A percentile compares a stretch with the other conserved stretches of the same genome.
Evolutionary conservation across 2,329 filamentous ascomycete species (phyloP).

Genomic region (Sporothrix pallida): DNA sequence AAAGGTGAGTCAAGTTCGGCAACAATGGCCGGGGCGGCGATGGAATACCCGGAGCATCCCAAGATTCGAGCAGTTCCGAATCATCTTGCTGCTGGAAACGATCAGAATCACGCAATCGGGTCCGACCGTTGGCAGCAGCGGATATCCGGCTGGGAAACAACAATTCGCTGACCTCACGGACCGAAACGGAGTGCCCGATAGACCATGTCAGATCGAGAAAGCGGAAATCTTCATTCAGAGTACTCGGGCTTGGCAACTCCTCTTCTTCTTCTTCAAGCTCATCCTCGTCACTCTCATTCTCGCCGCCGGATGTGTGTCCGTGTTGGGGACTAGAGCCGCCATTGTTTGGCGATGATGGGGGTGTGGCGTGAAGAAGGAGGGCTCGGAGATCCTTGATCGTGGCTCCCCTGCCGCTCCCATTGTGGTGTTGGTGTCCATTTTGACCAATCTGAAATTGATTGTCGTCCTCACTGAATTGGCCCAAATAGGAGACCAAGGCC

Average conservation of each 20-base stretch:
- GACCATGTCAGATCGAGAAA: slow-evolving; percentile 62
- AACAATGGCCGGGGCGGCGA: slow-evolving; percentile 51
- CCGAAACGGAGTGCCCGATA: slow-evolving; percentile 55
- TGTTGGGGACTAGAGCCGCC: background rate
- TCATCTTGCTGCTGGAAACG: slow-evolving; percentile 35
- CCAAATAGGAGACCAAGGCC: slow-evolving; percentile 58
- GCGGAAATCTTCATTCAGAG: slow-evolving; percentile 54
- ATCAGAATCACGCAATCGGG: background rate
- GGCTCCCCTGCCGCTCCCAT: slow-evolving; percentile 47
- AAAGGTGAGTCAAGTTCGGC: slow-evolving; percentile 65
- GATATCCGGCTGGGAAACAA: slow-evolving; percentile 48
- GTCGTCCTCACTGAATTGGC: slow-evolving; percentile 46
- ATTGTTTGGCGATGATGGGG: background rate
- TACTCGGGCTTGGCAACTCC: slow-evolving; percentile 38
- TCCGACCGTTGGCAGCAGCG: background rate
- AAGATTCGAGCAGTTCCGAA: slow-evolving; percentile 54
- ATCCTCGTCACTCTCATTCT: slow-evolving; percentile 39
- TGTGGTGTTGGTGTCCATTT: background rate
- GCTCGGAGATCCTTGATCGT: slow-evolving; percentile 57
- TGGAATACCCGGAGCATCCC: slow-evolving; percentile 50
- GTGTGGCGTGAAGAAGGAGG: slow-evolving; percentile 49
- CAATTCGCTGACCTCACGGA: slow-evolving; percentile 60
- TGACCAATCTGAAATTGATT: too few relatives aligned
- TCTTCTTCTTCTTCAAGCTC: slow-evolving; percentile 30
- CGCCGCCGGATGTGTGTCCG: background rate